Percentiles rank a stretch among this genome's conserved stretches.
Evolutionary conservation across 2,329 filamentous ascomycete genomes (phyloP).

Genomic region (Aspergillus pseudoglaucus): DNA sequence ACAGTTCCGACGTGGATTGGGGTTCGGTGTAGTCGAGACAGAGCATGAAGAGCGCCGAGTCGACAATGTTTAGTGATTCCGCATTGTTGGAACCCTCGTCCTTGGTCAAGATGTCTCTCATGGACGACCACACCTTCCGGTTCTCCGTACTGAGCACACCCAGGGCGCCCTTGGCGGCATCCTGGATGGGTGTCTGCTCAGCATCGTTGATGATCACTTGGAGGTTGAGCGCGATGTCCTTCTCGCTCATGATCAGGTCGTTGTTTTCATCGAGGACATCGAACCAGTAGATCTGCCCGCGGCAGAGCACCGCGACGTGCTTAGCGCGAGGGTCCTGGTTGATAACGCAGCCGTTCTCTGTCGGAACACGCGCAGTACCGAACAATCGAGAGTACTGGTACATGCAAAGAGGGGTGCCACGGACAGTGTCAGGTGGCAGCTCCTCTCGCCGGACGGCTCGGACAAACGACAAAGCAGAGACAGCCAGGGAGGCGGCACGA

Average conservation of each 20-base stretch:
- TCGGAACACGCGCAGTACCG: slow-evolving; percentile 88
- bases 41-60: slow-evolving; percentile 85
- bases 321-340: slow-evolving; percentile 89
- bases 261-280: slow-evolving; percentile 92
- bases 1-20: slow-evolving; percentile 71
- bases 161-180: slow-evolving; percentile 88
- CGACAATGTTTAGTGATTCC: slow-evolving; percentile 90
- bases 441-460: slow-evolving; percentile 89
- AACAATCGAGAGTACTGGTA: slow-evolving; percentile 96
- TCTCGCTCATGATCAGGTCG: slow-evolving; percentile 95
- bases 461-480: slow-evolving; percentile 87
- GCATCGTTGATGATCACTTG: slow-evolving; percentile 91
- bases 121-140: slow-evolving; percentile 87
- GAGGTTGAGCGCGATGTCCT: slow-evolving; percentile 83
- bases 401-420: slow-evolving; percentile 86
- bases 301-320: slow-evolving; percentile 87
- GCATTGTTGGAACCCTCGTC: slow-evolving; percentile 90
- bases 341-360: slow-evolving; percentile 90
- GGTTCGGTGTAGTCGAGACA: slow-evolving; percentile 93
- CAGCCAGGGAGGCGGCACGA: slow-evolving; percentile 81
- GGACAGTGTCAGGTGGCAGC: slow-evolving; percentile 77
- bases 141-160: slow-evolving; percentile 95
- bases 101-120: slow-evolving; percentile 78
- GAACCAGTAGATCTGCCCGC: slow-evolving; percentile 98
- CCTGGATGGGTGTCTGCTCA: slow-evolving; percentile 78